These are phyloP conservation scores for Cercospora brassicicola DNA, from an alignment of 2,329 filamentous ascomycete species.

Conservation along the genomic window DNA sequence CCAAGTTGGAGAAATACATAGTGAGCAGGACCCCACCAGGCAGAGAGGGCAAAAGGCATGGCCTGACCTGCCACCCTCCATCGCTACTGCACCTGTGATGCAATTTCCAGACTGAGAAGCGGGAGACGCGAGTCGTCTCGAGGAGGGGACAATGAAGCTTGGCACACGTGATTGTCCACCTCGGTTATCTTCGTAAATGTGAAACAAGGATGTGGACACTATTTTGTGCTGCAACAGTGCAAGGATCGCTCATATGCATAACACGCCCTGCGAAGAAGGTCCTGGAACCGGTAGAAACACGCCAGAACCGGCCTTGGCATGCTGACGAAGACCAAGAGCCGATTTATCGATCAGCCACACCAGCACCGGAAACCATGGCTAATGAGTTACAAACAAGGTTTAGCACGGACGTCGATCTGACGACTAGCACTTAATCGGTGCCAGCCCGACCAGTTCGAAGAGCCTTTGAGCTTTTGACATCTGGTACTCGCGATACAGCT, in stretches of 20 bases:
- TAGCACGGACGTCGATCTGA: neutral
- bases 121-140: neutral
- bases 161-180: neutral
- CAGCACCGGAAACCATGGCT: neutral
- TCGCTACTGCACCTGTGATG: neutral
- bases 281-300: neutral
- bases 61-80: neutral
- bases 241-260: neutral
- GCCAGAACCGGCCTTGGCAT: neutral
- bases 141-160: neutral
- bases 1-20: neutral
- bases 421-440: neutral
- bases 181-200: neutral
- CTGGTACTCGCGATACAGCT: neutral
- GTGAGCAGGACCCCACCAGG: neutral
- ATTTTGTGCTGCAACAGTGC: neutral
- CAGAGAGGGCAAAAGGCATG: neutral
- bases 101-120: neutral
- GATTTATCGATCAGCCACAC: neutral
- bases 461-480: neutral
- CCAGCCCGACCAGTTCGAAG: neutral
- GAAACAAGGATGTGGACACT: neutral
- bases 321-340: neutral
- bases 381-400: neutral
- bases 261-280: neutral